Evolutionary conservation across 2,329 filamentous ascomycete species (phyloP).

Genomic region (Elsinoe perseae): DNA sequence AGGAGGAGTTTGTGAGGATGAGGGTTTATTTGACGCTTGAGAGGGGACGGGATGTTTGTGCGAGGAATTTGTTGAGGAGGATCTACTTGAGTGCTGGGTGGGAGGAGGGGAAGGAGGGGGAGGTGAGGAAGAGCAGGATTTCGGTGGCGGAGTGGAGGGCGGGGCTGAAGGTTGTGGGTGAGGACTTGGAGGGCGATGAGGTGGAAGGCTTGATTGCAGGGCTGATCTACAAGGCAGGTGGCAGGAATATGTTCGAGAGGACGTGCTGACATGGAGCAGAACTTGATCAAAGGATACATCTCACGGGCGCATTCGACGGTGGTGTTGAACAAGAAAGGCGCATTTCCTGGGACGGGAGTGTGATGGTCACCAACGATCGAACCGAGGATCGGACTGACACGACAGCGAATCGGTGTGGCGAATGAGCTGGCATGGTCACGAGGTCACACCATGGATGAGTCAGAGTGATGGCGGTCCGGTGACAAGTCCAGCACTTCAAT

Average conservation of each 20-base stretch:
- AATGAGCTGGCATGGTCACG: neutral
- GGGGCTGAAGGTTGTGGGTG: conserved; percentile 63
- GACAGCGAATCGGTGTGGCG: neutral
- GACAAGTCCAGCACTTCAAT: neutral
- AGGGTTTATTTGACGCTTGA: conserved; percentile 94
- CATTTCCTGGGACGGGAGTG: conserved; percentile 83
- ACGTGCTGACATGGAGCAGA: conserved; percentile 42
- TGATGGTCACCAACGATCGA: conserved; percentile 25
- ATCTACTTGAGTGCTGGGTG: conserved; percentile 81
- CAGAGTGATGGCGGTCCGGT: neutral
- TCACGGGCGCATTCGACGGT: conserved; percentile 82
- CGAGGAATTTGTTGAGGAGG: conserved; percentile 86
- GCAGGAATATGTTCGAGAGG: neutral
- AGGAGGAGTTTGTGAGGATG: conserved; percentile 87
- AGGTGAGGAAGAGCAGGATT: conserved; percentile 63
- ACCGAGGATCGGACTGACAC: neutral
- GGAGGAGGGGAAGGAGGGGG: conserved; percentile 65
- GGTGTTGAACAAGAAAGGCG: conserved; percentile 84
- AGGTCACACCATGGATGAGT: neutral
- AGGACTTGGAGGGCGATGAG: conserved; percentile 61
- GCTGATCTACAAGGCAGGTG: conserved; percentile 84
- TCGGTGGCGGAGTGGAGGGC: conserved; percentile 77
- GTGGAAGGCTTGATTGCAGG: conserved; percentile 93
- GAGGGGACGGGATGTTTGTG: conserved; percentile 78
- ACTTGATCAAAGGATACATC: conserved; percentile 97